Evolutionary conservation across 768 basidiomycete species (phyloP).

Genomic region (Crepidotus variabilis): DNA sequence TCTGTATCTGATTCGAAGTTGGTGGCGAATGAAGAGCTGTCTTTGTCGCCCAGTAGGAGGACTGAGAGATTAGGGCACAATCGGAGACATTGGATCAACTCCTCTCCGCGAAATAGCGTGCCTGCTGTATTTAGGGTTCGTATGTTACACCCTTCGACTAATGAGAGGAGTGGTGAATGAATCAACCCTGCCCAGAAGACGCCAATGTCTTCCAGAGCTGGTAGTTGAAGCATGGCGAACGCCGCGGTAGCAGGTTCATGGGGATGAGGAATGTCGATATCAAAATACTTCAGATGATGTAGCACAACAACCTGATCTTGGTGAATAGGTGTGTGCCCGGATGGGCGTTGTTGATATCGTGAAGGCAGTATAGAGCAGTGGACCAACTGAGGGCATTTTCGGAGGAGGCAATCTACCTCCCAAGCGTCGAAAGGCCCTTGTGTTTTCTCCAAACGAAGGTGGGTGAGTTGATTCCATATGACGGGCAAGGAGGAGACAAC

Average conservation of each 20-base stretch:
- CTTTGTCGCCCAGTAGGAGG: neutral
- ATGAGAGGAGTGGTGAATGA: neutral
- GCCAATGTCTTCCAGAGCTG: neutral
- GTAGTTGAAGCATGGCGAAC: neutral
- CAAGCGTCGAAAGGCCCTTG: neutral
- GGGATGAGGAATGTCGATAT: neutral
- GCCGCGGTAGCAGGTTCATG: neutral
- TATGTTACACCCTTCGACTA: neutral
- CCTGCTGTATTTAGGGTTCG: neutral
- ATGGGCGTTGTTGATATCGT: neutral
- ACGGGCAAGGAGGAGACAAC: neutral
- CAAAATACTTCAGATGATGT: neutral
- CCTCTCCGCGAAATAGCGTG: neutral
- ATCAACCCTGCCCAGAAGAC: neutral
- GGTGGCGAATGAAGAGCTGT: neutral
- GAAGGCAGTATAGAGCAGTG: neutral
- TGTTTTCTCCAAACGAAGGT: neutral
- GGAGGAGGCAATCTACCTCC: neutral
- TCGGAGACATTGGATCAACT: neutral
- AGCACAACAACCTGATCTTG: neutral
- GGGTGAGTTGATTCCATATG: neutral
- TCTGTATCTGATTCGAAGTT: no score
- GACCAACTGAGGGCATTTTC: neutral
- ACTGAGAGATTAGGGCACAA: neutral
- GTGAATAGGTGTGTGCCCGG: neutral